These are phyloP conservation scores for Coemansia sp. DNA, from an alignment of 192 early-diverging fungal species.

Conservation along the genomic window DNA sequence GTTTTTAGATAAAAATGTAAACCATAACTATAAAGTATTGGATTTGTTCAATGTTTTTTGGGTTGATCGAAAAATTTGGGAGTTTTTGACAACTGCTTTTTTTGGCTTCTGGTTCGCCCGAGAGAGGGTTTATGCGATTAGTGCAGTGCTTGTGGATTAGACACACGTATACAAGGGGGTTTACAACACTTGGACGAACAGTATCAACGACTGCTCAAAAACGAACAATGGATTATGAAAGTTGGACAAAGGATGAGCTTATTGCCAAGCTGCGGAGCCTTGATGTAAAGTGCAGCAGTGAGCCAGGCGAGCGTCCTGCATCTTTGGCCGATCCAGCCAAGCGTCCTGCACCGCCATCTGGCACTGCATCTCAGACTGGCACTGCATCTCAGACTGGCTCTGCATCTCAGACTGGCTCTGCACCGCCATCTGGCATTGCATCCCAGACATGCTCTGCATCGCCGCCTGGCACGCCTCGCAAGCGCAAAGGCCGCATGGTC, in stretches of 20 bases:
- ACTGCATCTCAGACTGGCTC: too few relatives aligned
- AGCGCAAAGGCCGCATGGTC: constrained; percentile 23
- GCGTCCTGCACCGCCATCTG: background rate
- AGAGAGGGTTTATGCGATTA: background rate
- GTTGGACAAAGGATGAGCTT: constrained; percentile 60
- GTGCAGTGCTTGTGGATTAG: background rate
- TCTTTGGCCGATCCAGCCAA: background rate
- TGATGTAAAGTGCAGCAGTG: constrained; percentile 20
- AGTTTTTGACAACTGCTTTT: background rate
- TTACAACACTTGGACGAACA: background rate
- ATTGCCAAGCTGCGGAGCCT: constrained; percentile 53
- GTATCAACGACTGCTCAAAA: background rate
- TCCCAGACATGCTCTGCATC: background rate
- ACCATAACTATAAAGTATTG: background rate
- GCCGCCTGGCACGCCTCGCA: constrained; percentile 34
- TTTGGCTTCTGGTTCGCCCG: background rate
- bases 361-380: too few relatives aligned
- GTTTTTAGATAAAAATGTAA: constrained; percentile 2
- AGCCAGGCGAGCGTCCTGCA: background rate
- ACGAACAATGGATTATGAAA: constrained; percentile 38
- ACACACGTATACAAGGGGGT: background rate
- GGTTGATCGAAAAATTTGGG: background rate
- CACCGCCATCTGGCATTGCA: background rate
- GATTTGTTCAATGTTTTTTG: background rate
- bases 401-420: too few relatives aligned